Conservation (phyloP, 257 asterid genomes). For the Nicotiana undulata region DNA sequence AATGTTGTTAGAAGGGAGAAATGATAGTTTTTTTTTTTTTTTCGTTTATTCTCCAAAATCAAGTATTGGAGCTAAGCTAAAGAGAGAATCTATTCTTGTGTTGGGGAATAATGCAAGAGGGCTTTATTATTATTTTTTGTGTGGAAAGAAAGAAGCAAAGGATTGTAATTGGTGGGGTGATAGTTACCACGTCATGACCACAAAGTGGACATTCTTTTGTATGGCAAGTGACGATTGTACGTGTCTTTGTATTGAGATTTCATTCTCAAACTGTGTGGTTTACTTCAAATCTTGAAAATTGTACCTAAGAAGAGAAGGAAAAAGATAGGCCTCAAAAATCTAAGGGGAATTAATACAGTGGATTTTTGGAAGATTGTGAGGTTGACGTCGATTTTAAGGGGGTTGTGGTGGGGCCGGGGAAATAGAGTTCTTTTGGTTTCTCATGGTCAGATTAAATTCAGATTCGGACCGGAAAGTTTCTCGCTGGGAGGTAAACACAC, state of each 20-base stretch:
- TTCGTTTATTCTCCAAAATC: no score
- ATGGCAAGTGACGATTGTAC: slow-evolving; percentile 58
- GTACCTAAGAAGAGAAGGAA: background rate
- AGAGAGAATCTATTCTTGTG: background rate
- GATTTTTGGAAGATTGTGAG: slow-evolving; percentile 37
- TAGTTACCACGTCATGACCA: slow-evolving; percentile 44
- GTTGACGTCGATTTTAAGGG: slow-evolving; percentile 32
- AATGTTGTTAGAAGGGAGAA: background rate
- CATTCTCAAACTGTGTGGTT: slow-evolving; percentile 34
- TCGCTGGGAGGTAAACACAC: no score
- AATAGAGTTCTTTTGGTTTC: background rate
- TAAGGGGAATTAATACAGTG: slow-evolving; percentile 3
- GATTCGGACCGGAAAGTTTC: no score
- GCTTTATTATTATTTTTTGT: background rate
- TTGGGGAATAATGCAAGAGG: background rate
- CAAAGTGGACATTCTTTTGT: slow-evolving; percentile 14
- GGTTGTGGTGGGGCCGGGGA: background rate
- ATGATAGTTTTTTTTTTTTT: background rate
- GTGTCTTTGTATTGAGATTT: slow-evolving; percentile 29
- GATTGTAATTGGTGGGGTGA: slow-evolving; percentile 31
- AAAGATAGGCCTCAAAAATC: slow-evolving; percentile 5
- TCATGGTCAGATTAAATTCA: no score
- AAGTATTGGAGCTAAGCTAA: no score
- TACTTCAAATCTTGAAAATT: background rate
- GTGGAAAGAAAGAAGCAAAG: background rate